These are phyloP conservation scores for Phytophthora fragariae DNA, from an alignment of 352 stramenopile genomes.

Conservation along the genomic window DNA sequence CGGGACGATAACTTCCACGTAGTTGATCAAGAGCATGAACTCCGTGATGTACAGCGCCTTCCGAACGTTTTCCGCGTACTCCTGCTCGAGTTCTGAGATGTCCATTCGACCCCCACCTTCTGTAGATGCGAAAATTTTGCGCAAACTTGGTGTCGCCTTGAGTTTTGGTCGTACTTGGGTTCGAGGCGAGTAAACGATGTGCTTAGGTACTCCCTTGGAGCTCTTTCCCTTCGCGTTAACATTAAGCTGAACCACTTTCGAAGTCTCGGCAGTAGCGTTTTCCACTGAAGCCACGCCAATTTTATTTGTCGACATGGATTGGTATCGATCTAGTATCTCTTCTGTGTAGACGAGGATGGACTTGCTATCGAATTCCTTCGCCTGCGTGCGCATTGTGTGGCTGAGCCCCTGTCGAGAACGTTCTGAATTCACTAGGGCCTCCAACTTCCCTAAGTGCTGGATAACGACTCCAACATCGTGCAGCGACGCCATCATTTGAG, in stretches of 20 bases:
- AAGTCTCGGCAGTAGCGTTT: not conserved
- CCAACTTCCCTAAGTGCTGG: slow-evolving; percentile 9
- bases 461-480: slow-evolving; percentile 27
- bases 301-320: not conserved
- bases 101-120: not conserved
- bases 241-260: not conserved
- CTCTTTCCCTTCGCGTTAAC: slow-evolving; percentile 1
- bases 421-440: slow-evolving; percentile 7
- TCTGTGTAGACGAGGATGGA: slow-evolving; percentile 14
- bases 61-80: slow-evolving; percentile 29
- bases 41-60: slow-evolving; percentile 52
- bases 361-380: slow-evolving; percentile 2
- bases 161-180: not conserved
- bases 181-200: not conserved
- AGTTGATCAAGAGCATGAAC: slow-evolving; percentile 56
- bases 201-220: slow-evolving; percentile 1
- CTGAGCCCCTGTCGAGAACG: not conserved
- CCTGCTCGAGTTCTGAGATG: slow-evolving; percentile 13
- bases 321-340: slow-evolving; percentile 25
- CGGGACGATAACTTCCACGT: slow-evolving; percentile 49
- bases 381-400: not conserved
- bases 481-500: slow-evolving; percentile 24
- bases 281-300: not conserved
- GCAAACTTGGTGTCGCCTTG: not conserved
- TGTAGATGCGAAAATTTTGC: not conserved